Base-by-base conservation (phyloP, 805 yeast species). In the Nematodospora valgi region DNA sequence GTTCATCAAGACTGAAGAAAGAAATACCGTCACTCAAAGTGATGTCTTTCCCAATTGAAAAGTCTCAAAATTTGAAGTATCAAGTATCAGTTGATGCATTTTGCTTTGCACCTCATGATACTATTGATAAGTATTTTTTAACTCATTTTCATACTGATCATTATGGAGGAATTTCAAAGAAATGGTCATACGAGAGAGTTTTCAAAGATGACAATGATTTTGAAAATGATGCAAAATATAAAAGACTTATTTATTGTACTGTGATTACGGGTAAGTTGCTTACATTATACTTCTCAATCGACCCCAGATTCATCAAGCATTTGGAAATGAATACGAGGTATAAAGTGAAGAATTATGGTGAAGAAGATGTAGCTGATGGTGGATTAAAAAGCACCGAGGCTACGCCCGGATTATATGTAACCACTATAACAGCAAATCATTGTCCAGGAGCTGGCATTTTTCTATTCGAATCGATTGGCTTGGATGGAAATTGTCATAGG, bases 81-180 rank as follows among this genome's bases (percentile, higher is more conserved):
- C 46, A 76, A 2, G 73, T 80, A 0, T 49, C 70, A 2, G 86
- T 83, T 17, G 93, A 83, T 59, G 88, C 88, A 0, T 76, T 83
- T 57, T 61, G 70, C 49, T 76, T 58, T 45, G 62, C 68, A 6
- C 66, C 72, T 0, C 66, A 74, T 41, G 62, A 61, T 0, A 52
- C 58, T 1, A 72, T 82, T 5, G 41, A 56, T 2, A 65, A 68
- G 27, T 84, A 83, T 56, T 75, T 82, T 43, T 58, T 85, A 17
- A 73, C 87, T 0, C 98, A 93, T 62, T 91, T 85, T 62, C 98
- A 93, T 56, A 68, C 95, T 0, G 98, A 93, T 54, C 98, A 93
- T 54, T 93, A 93, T 52, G 87, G 86, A 4, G 98, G 98, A 0
- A 59, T 93, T 11, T 61, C 80, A 3, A 84, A 83, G 48, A 66